A percentile compares a stretch with the other conserved stretches of the same genome.
phyloP scores from a whole-genome alignment of 805 yeast species.

The Yueomyces sp. region DNA sequence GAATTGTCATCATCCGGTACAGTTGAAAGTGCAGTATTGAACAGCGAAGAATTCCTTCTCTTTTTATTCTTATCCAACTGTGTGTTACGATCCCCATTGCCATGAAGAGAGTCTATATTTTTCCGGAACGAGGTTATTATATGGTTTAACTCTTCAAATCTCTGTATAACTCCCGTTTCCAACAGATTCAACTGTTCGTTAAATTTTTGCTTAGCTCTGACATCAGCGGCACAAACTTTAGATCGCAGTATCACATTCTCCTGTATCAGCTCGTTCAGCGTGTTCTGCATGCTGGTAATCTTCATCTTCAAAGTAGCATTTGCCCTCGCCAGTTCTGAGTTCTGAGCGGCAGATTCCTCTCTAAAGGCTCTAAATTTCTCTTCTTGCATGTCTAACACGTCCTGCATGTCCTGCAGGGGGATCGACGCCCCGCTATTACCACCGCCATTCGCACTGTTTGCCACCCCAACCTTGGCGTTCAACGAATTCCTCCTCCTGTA shows the following conservation, averaged over 20 bases:
- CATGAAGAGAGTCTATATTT: too few species aligned
- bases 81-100: too few species aligned
- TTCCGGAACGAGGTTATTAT: constrained; percentile 6
- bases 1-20: too few species aligned
- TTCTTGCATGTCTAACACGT: constrained; percentile 15
- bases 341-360: constrained; percentile 24
- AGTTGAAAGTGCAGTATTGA: too few species aligned
- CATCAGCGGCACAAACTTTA: constrained; percentile 19
- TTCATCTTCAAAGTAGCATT: constrained; percentile 40
- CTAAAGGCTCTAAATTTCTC: constrained; percentile 10
- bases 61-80: too few species aligned
- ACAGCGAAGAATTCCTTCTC: too few species aligned
- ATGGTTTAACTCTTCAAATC: constrained; percentile 33
- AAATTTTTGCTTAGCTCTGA: constrained; percentile 22
- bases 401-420: constrained; percentile 20
- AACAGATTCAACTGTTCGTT: constrained; percentile 27
- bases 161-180: constrained; percentile 29
- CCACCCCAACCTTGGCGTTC: constrained; percentile 1
- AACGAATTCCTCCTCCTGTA: too few species aligned
- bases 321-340: constrained; percentile 45
- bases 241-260: constrained; percentile 36
- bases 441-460: not conserved
- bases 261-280: constrained; percentile 34
- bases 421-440: not conserved
- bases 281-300: constrained; percentile 39